A percentile compares a stretch with the other conserved stretches of the same genome.
Evolutionary conservation across 2,329 filamentous ascomycete species (phyloP).

Genomic region (Didymellaceae sp.): DNA sequence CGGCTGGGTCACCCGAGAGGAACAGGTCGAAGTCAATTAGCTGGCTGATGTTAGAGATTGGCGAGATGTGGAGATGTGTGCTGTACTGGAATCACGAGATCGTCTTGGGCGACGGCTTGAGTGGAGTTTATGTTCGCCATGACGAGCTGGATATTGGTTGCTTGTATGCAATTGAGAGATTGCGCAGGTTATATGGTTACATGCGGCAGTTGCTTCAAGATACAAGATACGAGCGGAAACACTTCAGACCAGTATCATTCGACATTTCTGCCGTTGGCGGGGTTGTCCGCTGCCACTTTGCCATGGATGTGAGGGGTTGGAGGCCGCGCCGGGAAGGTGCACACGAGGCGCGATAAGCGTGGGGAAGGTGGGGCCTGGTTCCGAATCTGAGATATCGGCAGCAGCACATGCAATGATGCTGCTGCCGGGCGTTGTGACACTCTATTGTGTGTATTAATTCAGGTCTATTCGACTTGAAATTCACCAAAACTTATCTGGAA

Average conservation of each 20-base stretch:
- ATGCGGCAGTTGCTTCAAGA: neutral
- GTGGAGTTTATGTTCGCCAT: slow-evolving; percentile 37
- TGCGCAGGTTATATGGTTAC: neutral
- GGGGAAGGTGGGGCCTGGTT: slow-evolving; percentile 20
- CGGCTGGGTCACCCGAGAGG: slow-evolving; percentile 64
- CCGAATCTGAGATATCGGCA: neutral
- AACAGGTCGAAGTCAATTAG: slow-evolving; percentile 81
- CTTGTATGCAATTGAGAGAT: neutral
- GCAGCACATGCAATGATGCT: too few species aligned
- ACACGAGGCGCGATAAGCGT: slow-evolving; percentile 34
- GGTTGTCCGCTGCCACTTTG: slow-evolving; percentile 26
- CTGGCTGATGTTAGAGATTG: slow-evolving; percentile 50
- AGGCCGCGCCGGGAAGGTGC: slow-evolving; percentile 34
- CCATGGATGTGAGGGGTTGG: slow-evolving; percentile 24
- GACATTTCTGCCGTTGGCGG: slow-evolving; percentile 22
- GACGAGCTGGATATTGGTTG: neutral
- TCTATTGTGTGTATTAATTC: too few species aligned
- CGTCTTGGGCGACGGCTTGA: slow-evolving; percentile 48
- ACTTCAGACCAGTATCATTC: slow-evolving; percentile 15
- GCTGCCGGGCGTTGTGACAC: neutral
- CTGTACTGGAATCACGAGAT: slow-evolving; percentile 48
- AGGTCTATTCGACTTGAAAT: too few species aligned
- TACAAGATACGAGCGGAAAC: slow-evolving; percentile 2
- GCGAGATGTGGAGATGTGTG: slow-evolving; percentile 58
- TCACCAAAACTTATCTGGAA: too few species aligned